phyloP scores from a whole-genome alignment of 768 basidiomycete species.

The Tricholoma sp. region DNA sequence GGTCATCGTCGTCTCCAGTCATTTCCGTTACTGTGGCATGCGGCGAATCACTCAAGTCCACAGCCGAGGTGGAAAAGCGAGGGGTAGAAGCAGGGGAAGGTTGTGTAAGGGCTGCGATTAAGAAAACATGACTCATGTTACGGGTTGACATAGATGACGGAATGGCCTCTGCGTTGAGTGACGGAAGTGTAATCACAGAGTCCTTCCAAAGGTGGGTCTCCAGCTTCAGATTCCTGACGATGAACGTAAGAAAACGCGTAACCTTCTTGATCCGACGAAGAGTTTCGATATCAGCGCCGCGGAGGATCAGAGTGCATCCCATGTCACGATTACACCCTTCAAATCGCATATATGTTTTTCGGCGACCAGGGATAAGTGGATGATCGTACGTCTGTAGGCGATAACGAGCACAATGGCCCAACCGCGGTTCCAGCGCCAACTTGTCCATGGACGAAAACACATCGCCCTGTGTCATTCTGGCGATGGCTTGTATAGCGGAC shows the following conservation, averaged over 20 bases:
- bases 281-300: constrained; percentile 81
- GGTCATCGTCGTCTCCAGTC: constrained; percentile 35
- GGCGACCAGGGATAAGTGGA: constrained; percentile 83
- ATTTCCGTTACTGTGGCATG: constrained; percentile 23
- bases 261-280: constrained; percentile 87
- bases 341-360: constrained; percentile 98
- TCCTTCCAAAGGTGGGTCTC: constrained; percentile 95
- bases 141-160: constrained; percentile 36
- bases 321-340: constrained; percentile 92
- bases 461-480: constrained; percentile 93
- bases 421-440: constrained; percentile 79
- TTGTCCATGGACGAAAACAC: constrained; percentile 95
- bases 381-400: constrained; percentile 94
- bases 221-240: constrained; percentile 89
- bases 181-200: constrained; percentile 71
- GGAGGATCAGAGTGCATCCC: constrained; percentile 90
- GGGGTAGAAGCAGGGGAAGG: constrained; percentile 26
- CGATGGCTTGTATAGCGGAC: constrained; percentile 80
- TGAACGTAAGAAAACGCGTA: constrained; percentile 86
- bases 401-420: constrained; percentile 86
- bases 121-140: constrained; percentile 12
- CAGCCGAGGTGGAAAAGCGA: constrained; percentile 22
- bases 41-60: constrained; percentile 3
- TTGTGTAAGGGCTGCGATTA: constrained; percentile 21
- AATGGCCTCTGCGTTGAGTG: constrained; percentile 60